A percentile compares a stretch with the other conserved stretches of the same genome.
These are phyloP conservation scores for Cyberlindnera euphorbiae DNA, from an alignment of 805 yeast species.

Conservation along the genomic window DNA sequence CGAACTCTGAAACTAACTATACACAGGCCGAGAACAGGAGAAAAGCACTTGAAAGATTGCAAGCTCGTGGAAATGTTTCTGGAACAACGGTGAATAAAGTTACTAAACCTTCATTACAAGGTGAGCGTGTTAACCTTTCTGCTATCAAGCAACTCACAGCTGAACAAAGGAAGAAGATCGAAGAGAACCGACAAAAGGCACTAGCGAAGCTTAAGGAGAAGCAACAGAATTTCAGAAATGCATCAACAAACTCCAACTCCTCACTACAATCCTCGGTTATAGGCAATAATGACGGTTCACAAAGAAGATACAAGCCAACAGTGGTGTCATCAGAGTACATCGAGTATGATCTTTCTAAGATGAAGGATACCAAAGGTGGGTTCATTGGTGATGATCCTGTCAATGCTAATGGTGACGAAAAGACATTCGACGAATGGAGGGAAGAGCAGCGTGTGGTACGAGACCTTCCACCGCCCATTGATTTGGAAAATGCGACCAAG, in stretches of 20 bases:
- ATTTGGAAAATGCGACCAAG: conserved; percentile 67
- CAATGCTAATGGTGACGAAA: conserved; percentile 46
- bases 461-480: conserved; percentile 69
- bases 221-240: conserved; percentile 35
- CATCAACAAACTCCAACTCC: conserved; percentile 24
- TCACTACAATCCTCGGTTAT: conserved; percentile 4
- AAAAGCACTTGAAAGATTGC: conserved; percentile 55
- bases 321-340: conserved; percentile 64
- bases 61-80: conserved; percentile 35
- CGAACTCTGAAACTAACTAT: neutral
- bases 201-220: conserved; percentile 36
- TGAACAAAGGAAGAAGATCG: conserved; percentile 46
- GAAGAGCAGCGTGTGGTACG: conserved; percentile 39
- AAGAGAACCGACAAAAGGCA: conserved; percentile 50
- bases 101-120: conserved; percentile 13
- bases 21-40: conserved; percentile 58
- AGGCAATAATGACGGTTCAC: neutral
- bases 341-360: conserved; percentile 84
- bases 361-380: conserved; percentile 89
- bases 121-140: conserved; percentile 14
- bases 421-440: conserved; percentile 44
- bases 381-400: conserved; percentile 32
- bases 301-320: conserved; percentile 32
- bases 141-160: conserved; percentile 33
- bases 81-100: conserved; percentile 15